A percentile compares a stretch with the other conserved stretches of the same genome.
These are phyloP conservation scores for Rhodofomes roseus DNA, from an alignment of 1,284 basidiomycete genomes.

Conservation along the genomic window DNA sequence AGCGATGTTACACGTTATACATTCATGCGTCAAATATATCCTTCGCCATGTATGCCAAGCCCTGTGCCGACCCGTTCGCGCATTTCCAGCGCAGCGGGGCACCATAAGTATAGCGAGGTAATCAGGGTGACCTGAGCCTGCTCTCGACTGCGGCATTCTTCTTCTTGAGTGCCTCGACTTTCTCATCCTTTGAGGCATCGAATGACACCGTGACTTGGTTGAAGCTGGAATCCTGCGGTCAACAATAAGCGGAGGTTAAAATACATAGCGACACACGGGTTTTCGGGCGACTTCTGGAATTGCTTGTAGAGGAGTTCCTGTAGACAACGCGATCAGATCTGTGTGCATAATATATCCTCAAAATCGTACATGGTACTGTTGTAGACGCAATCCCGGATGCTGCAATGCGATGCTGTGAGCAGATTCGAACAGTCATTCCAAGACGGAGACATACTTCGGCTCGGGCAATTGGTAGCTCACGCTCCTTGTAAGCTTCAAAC, in stretches of 20 bases:
- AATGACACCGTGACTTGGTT: conserved; percentile 79
- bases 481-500: conserved; percentile 90
- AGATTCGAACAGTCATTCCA: not conserved
- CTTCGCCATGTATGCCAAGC: too few species aligned
- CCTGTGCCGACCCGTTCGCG: too few species aligned
- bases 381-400: conserved; percentile 79
- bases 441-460: conserved; percentile 52
- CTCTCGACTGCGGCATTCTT: conserved; percentile 49
- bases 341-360: conserved; percentile 1
- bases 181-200: conserved; percentile 82
- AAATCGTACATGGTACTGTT: conserved; percentile 73
- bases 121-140: conserved; percentile 34
- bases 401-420: conserved; percentile 25
- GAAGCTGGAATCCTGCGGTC: conserved; percentile 45
- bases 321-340: not conserved
- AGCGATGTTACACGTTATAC: too few species aligned
- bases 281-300: conserved; percentile 88
- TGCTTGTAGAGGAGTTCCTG: conserved; percentile 76
- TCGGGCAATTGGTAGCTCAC: conserved; percentile 77
- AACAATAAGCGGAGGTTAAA: not conserved
- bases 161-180: conserved; percentile 65
- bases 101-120: not conserved
- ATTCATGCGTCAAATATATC: too few species aligned
- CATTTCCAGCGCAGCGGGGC: not conserved
- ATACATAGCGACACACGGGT: conserved; percentile 56